Percentiles rank a stretch among this genome's conserved stretches.
These are phyloP conservation scores for Aphanomyces stellatus DNA, from an alignment of 352 stramenopile species.

Conservation along the genomic window DNA sequence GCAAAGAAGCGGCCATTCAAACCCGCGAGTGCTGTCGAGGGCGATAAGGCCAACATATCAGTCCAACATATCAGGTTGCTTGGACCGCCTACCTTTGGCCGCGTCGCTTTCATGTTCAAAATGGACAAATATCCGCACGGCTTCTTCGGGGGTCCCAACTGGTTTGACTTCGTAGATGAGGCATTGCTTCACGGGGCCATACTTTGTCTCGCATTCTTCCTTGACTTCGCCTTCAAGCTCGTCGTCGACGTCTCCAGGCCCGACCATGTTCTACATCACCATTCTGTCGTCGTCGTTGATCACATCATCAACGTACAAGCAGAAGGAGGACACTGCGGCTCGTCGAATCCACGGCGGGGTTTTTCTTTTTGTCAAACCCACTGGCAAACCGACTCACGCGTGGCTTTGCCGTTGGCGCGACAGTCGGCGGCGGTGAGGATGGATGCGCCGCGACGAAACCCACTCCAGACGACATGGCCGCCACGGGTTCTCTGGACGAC, in stretches of 20 bases:
- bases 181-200: conserved; percentile 70
- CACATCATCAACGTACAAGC: background rate
- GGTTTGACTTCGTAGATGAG: conserved; percentile 59
- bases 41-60: background rate
- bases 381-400: background rate
- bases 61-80: background rate
- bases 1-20: conserved; percentile 87
- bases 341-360: too few species aligned
- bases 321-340: conserved; percentile 26
- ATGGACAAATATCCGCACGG: conserved; percentile 85
- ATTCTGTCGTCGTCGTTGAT: background rate
- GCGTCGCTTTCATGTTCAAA: conserved; percentile 61
- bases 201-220: conserved; percentile 76
- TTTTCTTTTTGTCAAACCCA: conserved; percentile 17
- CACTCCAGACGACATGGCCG: background rate
- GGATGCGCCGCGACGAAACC: background rate
- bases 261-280: conserved; percentile 82
- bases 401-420: background rate
- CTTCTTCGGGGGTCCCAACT: conserved; percentile 47
- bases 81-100: conserved; percentile 47
- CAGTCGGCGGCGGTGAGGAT: too few species aligned
- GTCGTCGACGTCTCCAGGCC: conserved; percentile 81
- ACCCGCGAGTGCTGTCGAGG: conserved; percentile 46
- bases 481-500: background rate
- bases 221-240: conserved; percentile 83